Evolutionary conservation across 768 basidiomycete genomes (phyloP).

Genomic region (Suillus paluster): DNA sequence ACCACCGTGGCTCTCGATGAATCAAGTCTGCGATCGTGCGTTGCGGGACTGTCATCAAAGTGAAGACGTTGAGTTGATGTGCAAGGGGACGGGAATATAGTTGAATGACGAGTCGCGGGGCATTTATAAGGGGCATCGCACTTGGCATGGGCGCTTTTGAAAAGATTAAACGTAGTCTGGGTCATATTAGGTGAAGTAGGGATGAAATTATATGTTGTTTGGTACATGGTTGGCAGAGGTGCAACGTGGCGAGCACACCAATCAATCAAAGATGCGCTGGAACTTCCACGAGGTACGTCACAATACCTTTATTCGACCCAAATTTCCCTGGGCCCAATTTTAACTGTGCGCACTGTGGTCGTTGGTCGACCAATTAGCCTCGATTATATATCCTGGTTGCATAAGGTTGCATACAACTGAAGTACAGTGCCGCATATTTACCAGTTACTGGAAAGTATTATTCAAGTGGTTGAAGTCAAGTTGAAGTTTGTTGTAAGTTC

Average conservation of each 20-base stretch:
- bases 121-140: conserved; percentile 6
- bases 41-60: conserved; percentile 42
- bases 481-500: no score
- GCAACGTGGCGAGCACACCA: neutral
- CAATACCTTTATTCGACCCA: neutral
- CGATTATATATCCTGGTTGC: no score
- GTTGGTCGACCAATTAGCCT: no score
- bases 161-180: conserved; percentile 2
- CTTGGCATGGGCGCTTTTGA: neutral
- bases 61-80: neutral
- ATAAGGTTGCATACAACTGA: no score
- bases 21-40: conserved; percentile 65
- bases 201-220: neutral
- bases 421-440: no score
- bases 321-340: no score
- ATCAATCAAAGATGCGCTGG: conserved; percentile 1
- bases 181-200: neutral
- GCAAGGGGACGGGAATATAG: neutral
- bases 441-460: no score
- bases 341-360: no score
- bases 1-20: conserved; percentile 57
- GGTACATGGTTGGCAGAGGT: neutral
- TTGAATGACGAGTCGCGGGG: neutral
- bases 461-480: no score
- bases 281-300: neutral